A percentile compares a stretch with the other conserved stretches of the same genome.
These are phyloP conservation scores for Globisporangium viniferum DNA, from an alignment of 352 stramenopile genomes.

Conservation along the genomic window DNA sequence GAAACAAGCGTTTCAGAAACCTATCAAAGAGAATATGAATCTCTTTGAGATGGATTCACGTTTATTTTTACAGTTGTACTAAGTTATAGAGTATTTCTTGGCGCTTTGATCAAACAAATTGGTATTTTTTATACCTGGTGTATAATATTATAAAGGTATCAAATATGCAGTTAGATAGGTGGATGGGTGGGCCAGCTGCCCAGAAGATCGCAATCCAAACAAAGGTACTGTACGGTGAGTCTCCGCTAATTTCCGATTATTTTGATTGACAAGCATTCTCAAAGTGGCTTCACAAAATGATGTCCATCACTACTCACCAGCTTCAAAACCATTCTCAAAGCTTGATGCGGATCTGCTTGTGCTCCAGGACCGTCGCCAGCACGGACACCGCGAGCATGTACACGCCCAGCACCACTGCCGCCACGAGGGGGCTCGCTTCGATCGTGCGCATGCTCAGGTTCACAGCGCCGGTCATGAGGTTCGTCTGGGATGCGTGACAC, in stretches of 20 bases:
- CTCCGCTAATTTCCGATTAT: neutral
- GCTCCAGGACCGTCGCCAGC: conserved; percentile 55
- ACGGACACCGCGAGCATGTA: conserved; percentile 70
- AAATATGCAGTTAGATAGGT: neutral
- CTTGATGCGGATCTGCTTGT: conserved; percentile 61
- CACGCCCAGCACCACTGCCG: conserved; percentile 39
- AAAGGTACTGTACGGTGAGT: neutral
- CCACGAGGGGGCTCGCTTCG: conserved; percentile 37
- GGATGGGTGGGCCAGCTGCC: neutral
- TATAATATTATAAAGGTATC: neutral
- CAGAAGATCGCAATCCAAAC: conserved; percentile 10
- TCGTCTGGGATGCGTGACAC: conserved; percentile 35
- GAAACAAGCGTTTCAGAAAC: conserved; percentile 1
- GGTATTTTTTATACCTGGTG: neutral
- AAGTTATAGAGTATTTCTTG: neutral
- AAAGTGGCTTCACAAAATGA: conserved; percentile 12
- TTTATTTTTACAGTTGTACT: neutral
- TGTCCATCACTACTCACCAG: no score
- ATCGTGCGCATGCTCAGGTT: conserved; percentile 85
- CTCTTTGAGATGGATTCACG: conserved; percentile 3
- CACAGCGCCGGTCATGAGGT: conserved; percentile 69
- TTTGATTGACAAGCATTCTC: conserved; percentile 4
- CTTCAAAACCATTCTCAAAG: conserved; percentile 28
- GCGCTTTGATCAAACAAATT: neutral
- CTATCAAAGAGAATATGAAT: neutral